Conservation (phyloP, 805 yeast species). For the Priceomyces fermenticarens region DNA sequence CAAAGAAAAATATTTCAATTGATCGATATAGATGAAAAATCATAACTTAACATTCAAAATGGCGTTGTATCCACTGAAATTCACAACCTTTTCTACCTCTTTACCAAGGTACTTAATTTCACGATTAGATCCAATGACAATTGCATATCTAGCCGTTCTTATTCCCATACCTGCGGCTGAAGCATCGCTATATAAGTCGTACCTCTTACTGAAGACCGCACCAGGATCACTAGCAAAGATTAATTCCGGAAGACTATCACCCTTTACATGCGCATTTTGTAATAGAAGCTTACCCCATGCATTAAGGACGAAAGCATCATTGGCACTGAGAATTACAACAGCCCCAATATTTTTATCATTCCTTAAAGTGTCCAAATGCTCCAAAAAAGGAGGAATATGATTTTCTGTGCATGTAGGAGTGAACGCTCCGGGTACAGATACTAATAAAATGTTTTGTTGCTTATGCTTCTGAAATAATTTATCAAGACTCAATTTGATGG, state of each 20-base stretch:
- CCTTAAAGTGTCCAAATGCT: constrained; percentile 25
- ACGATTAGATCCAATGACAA: constrained; percentile 26
- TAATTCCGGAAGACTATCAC: constrained; percentile 24
- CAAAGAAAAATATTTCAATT: too few species aligned
- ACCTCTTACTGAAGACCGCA: constrained; percentile 28
- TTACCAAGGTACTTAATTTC: constrained; percentile 33
- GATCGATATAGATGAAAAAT: not conserved
- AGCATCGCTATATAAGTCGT: constrained; percentile 32
- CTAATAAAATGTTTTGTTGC: constrained; percentile 27
- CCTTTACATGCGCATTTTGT: constrained; percentile 16
- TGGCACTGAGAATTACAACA: constrained; percentile 36
- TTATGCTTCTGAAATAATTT: constrained; percentile 22
- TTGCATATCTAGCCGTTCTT: constrained; percentile 40
- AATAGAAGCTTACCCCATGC: constrained; percentile 45
- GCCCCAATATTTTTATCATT: constrained; percentile 27
- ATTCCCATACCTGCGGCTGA: constrained; percentile 35
- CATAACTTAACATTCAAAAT: constrained; percentile 34
- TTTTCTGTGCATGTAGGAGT: constrained; percentile 56
- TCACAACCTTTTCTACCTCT: constrained; percentile 31
- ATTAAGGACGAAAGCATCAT: constrained; percentile 41
- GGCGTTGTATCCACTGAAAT: constrained; percentile 36
- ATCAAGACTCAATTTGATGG: constrained; percentile 33
- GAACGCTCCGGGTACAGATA: constrained; percentile 66
- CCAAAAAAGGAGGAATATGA: constrained; percentile 39
- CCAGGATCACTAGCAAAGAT: constrained; percentile 41